These are phyloP conservation scores for Xylaria bambusicola DNA, from an alignment of 495 filamentous ascomycete species.

Conservation along the genomic window DNA sequence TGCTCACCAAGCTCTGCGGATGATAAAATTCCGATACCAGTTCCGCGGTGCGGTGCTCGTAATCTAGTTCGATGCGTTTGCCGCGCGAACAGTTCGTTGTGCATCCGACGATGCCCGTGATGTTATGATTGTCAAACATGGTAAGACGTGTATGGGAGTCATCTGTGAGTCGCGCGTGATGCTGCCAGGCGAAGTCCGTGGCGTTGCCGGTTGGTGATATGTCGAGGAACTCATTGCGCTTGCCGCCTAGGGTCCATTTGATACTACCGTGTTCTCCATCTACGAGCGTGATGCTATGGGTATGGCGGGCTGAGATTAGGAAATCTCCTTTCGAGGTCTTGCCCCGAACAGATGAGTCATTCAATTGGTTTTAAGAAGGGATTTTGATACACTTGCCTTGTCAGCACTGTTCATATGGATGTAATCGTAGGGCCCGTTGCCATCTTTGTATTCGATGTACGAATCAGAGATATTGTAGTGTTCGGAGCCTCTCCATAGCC, in stretches of 20 bases:
- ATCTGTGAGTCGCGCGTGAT: conserved; percentile 49
- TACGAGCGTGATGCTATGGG: conserved; percentile 39
- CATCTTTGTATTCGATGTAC: conserved; percentile 14
- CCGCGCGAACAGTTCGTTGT: conserved; percentile 35
- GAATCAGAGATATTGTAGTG: conserved; percentile 30
- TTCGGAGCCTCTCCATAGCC: conserved; percentile 45
- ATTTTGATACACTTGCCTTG: conserved; percentile 21
- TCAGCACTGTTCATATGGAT: conserved; percentile 46
- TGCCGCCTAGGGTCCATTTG: conserved; percentile 49
- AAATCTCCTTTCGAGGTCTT: conserved; percentile 37
- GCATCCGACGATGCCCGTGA: conserved; percentile 12
- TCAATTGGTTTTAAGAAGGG: not conserved
- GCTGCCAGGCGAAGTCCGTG: conserved; percentile 56
- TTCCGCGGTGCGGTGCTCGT: conserved; percentile 34
- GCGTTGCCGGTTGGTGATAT: conserved; percentile 42
- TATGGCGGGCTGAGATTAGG: conserved; percentile 47
- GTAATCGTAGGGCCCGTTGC: conserved; percentile 31
- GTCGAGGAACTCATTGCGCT: conserved; percentile 48
- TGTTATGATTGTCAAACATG: conserved; percentile 42
- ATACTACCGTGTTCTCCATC: conserved; percentile 38
- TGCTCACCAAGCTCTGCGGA: conserved; percentile 21
- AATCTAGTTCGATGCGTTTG: conserved; percentile 47
- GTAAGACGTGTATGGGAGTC: conserved; percentile 28
- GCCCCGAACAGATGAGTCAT: not conserved
- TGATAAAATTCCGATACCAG: conserved; percentile 25